Evolutionary conservation across 2,329 filamentous ascomycete genomes (phyloP).

Genomic region (Microcyclospora tardicrescens): DNA sequence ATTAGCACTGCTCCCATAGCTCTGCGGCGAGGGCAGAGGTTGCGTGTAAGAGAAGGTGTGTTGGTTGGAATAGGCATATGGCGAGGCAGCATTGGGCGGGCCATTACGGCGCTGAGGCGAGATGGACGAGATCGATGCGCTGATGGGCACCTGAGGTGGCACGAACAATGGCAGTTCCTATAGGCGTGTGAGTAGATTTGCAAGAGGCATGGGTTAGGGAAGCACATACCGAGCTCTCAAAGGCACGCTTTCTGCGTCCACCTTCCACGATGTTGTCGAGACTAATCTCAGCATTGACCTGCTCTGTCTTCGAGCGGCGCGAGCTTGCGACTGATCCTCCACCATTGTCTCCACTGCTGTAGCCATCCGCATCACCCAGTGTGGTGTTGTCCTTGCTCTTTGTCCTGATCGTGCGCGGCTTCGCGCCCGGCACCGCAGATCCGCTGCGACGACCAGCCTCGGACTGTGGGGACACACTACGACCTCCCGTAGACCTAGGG

Average conservation of each 20-base stretch:
- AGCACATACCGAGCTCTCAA: slow-evolving; percentile 84
- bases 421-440: slow-evolving; percentile 53
- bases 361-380: slow-evolving; percentile 53
- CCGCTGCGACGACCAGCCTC: slow-evolving; percentile 62
- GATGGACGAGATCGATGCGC: slow-evolving; percentile 93
- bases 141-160: slow-evolving; percentile 82
- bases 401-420: slow-evolving; percentile 42
- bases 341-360: slow-evolving; percentile 78
- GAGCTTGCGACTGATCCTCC: slow-evolving; percentile 58
- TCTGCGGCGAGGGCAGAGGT: slow-evolving; percentile 72
- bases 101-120: slow-evolving; percentile 77
- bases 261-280: slow-evolving; percentile 97
- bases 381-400: slow-evolving; percentile 40
- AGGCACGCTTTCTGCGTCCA: slow-evolving; percentile 81
- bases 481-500: slow-evolving; percentile 58
- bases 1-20: slow-evolving; percentile 37
- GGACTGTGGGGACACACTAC: slow-evolving; percentile 63
- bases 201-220: not conserved
- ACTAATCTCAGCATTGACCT: slow-evolving; percentile 93
- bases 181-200: slow-evolving; percentile 6
- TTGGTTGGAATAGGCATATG: slow-evolving; percentile 62
- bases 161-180: slow-evolving; percentile 94
- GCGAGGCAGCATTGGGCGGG: slow-evolving; percentile 56
- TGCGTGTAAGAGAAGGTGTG: slow-evolving; percentile 69
- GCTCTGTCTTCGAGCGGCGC: slow-evolving; percentile 64